phyloP scores from a whole-genome alignment of 2,329 filamentous ascomycete species.

The Trichoderma polysporum region DNA sequence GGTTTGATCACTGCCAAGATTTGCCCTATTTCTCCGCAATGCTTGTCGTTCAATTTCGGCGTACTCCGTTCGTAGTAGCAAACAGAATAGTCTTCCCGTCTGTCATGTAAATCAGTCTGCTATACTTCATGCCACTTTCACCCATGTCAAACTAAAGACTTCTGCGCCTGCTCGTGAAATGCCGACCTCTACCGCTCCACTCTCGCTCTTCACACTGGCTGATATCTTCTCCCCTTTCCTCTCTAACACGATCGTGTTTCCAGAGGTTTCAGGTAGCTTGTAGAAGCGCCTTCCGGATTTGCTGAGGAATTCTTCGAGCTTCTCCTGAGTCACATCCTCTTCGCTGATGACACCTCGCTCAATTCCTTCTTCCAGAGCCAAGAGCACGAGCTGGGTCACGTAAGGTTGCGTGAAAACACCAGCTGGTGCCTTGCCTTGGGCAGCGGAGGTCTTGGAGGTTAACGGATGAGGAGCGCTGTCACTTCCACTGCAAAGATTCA shows the following conservation, averaged over 20 bases:
- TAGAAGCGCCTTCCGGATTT: constrained; percentile 56
- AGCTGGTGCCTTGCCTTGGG: constrained; percentile 59
- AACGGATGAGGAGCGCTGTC: constrained; percentile 66
- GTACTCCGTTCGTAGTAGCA: background rate
- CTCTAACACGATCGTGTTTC: constrained; percentile 39
- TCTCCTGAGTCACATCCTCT: constrained; percentile 54
- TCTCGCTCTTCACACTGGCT: constrained; percentile 38
- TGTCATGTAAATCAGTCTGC: background rate
- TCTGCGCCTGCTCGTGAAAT: constrained; percentile 42
- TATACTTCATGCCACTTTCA: background rate
- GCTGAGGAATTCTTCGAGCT: constrained; percentile 55
- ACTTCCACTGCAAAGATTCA: constrained; percentile 42
- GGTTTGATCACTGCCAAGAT: background rate
- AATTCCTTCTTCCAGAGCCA: constrained; percentile 61
- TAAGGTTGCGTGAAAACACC: constrained; percentile 80
- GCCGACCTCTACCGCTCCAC: constrained; percentile 44
- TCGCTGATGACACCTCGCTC: constrained; percentile 51
- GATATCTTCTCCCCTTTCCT: constrained; percentile 43
- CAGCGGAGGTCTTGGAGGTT: constrained; percentile 51
- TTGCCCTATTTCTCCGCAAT: background rate
- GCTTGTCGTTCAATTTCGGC: background rate
- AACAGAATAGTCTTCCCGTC: too few species aligned
- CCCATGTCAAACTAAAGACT: constrained; percentile 45
- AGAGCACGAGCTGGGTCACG: constrained; percentile 63
- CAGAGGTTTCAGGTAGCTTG: constrained; percentile 34